Base-by-base conservation (phyloP, 805 yeast species). In the Pichia ethanolica region DNA sequence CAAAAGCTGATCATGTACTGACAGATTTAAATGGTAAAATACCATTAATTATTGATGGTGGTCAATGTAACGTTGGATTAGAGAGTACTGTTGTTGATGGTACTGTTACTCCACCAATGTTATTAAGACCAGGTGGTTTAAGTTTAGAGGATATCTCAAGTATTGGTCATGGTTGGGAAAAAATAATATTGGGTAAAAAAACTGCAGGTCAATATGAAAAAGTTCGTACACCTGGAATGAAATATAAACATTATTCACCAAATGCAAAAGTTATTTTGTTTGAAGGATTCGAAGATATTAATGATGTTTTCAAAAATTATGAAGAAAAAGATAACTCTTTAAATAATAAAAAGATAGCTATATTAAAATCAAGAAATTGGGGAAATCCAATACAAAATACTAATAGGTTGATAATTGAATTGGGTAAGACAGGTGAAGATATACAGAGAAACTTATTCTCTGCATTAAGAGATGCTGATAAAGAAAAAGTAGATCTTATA, bases 61-160 rank as follows among this genome's bases (percentile, higher is more conserved):
- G 99, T 0, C 62, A 83, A 0, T 86, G 95, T 53, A 64, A 75
- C 13, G 95, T 93, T 25, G 99, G 99, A 0, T 85, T 93, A 1
- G 99, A 93, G 61, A 82, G 93, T 38, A 91, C 98, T 0, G 99
- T 93, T 2, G 81, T 93, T 0, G 97, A 93, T 64, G 99, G 99
- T 0, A 72, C 90, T 13, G 80, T 81, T 14, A 56, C 67, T 13
- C 97, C 97, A 1, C 98, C 98, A 9, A 79, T 86, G 79, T 66
- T 93, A 25, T 71, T 93, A 46, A 78, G 99, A 56, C 99, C 99
- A 0, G 99, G 99, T 5, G 99, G 99, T 2, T 77, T 91, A 7
- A 80, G 91, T 8, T 68, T 85, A 25, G 98, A 91, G 59, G 81
- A 87, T 44, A 82, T 93, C 33, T 68, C 71, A 42, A 55, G 66